Base-by-base conservation (phyloP, 306 rosid genomes). In the Cucurbita pepo region DNA sequence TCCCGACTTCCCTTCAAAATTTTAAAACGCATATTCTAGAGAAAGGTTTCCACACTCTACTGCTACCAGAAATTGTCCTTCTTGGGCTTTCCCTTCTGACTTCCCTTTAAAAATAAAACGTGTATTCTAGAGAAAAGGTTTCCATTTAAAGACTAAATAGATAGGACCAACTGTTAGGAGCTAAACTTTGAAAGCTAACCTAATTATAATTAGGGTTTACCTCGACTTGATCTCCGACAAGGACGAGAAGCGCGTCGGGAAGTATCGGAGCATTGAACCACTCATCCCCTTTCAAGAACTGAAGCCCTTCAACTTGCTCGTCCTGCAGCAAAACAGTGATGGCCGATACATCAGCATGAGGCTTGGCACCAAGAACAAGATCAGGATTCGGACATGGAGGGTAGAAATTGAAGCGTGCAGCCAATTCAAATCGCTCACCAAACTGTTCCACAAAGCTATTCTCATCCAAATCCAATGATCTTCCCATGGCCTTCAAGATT, bases 141-240 rank as follows among this genome's bases (percentile, higher is more conserved):
- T n/a, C n/a, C n/a, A n/a, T n/a, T n/a, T n/a, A n/a, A n/a, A n/a
- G n/a, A n/a, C n/a, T n/a, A n/a, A n/a, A n/a, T n/a, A n/a, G n/a
- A n/a, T n/a, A n/a, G n/a, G n/a, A n/a, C n/a, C n/a, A n/a, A n/a
- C n/a, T n/a, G n/a, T n/a, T n/a, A n/a, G 25, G 25, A 25, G 25
- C 25, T 25, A 25, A 25, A 25, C 25, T 25, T 25, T 25, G 25
- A 25, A 25, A 25, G 0, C 25, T 25, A 25, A 25, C 25, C 25
- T 25, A 25, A 25, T 25, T 25, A 25, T 25, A 25, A 1, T 25
- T 30, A 30, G 34, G 34, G 34, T 30, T 75, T 82, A 90, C 96
- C 94, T 90, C 94, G 11, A 69, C 76, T 83, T 88, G 96, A 75
- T 92, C 97, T 61, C 97, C 97, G 56, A 92, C 84, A 53, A 90